Evolutionary conservation across 192 early-diverging fungal species (phyloP), one percentile per base, ranked within the genome.

Genomic region (Diversispora epigaea): DNA sequence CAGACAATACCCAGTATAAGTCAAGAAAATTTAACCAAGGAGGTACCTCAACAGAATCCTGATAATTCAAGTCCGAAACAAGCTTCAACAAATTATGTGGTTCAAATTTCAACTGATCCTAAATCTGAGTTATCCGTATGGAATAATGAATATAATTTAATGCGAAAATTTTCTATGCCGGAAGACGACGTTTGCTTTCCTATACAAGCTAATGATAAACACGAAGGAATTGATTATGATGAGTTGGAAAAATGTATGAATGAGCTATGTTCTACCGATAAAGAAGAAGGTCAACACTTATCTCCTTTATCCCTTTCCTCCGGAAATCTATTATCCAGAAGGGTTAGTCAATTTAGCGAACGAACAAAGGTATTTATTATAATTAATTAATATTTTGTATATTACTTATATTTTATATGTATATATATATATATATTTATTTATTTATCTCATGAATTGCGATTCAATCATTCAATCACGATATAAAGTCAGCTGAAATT

Each of bases 131-230:
- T n/a, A n/a, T n/a, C n/a, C n/a, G n/a, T n/a, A 32, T 32, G 25
- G 25, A 32, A 32, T 32, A 32, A 32, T 32, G 25, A 32, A 32
- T 60, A 60, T 60, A 60, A 25, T 60, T 32, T 60, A 32, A 60
- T 19, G 8, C 32, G 61, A 63, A 63, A 63, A 41, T 39, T 63
- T 63, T 63, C 61, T 17, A 63, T 10, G 12, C 39, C 21, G 0
- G 61, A 63, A 41, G 61, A 63, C 41, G 61, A 63, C 6, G 61
- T 63, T 15, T 63, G 61, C 21, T 63, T 40, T 44, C 61, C 61
- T 39, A 39, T 63, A 63, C 41, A 39, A 43, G 12, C 15, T 4
- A 2, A 6, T 17, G 32, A 32, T 40, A 63, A 63, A 63, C 11
- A 14, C 8, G 61, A 63, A 7, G 61, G 61, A 17, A 41, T 63